Evolutionary conservation across 2,329 filamentous ascomycete species (phyloP).

Genomic region (Xylaria sp.): DNA sequence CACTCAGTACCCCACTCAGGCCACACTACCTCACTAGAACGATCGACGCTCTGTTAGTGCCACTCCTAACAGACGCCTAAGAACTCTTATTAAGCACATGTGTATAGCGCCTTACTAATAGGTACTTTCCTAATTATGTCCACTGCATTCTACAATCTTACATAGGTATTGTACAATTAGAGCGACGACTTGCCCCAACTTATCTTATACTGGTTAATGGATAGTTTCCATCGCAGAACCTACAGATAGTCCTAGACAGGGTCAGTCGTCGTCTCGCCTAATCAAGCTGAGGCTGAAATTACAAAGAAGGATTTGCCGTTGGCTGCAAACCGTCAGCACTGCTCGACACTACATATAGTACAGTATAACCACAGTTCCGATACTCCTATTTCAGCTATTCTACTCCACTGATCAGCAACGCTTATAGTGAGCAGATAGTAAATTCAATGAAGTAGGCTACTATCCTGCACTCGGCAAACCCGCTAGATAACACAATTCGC

Average conservation of each 20-base stretch:
- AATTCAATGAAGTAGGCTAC: not conserved
- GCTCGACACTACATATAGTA: too few species aligned
- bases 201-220: not conserved
- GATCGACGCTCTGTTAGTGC: slow-evolving; percentile 9
- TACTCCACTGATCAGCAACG: slow-evolving; percentile 28
- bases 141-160: too few species aligned
- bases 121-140: not conserved
- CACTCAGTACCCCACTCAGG: too few species aligned
- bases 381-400: slow-evolving; percentile 21
- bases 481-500: slow-evolving; percentile 7
- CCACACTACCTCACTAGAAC: too few species aligned
- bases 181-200: not conserved
- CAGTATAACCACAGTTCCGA: too few species aligned
- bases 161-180: not conserved
- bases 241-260: slow-evolving; percentile 10
- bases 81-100: too few species aligned
- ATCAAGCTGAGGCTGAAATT: slow-evolving; percentile 20
- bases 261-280: not conserved
- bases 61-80: not conserved
- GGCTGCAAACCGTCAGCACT: slow-evolving; percentile 14
- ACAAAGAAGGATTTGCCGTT: slow-evolving; percentile 12
- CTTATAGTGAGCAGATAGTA: slow-evolving; percentile 13
- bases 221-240: not conserved
- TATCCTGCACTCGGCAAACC: not conserved
- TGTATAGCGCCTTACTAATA: too few species aligned